A percentile compares a stretch with the other conserved stretches of the same genome.
Conservation (phyloP, 257 asterid species). For the Rubia yunnanensis region DNA sequence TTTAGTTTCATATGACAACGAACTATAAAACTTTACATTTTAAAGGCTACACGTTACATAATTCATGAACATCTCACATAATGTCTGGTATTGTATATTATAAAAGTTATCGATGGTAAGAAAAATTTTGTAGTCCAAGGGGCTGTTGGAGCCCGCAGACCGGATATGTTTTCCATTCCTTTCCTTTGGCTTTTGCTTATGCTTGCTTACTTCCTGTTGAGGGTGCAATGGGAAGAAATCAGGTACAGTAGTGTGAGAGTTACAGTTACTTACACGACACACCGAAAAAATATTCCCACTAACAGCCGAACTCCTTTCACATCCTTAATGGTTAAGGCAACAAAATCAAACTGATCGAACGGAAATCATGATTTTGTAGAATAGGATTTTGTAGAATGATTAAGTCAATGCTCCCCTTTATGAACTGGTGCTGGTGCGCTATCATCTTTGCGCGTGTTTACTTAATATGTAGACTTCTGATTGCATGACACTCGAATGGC, state of each 20-base stretch:
- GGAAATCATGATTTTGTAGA: neutral
- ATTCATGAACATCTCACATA: too few species aligned
- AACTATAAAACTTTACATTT: too few species aligned
- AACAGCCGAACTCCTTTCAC: neutral
- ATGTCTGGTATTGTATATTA: too few species aligned
- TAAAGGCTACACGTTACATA: too few species aligned
- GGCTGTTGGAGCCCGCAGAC: too few species aligned
- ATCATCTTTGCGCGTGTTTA: neutral
- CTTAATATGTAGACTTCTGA: neutral
- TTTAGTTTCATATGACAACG: too few species aligned
- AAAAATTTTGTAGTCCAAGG: too few species aligned
- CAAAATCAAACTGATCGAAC: neutral
- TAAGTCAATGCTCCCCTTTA: conserved; percentile 14
- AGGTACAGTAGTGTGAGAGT: neutral
- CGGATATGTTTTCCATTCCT: too few species aligned
- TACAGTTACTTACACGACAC: neutral
- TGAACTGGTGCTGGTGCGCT: conserved; percentile 1
- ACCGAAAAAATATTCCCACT: neutral
- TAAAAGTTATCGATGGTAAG: too few species aligned
- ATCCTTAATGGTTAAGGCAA: conserved; percentile 1
- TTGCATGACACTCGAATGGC: too few species aligned
- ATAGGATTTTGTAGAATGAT: neutral
- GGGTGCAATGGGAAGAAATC: neutral
- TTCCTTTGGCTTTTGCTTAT: neutral
- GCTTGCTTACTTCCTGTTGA: neutral